These are phyloP conservation scores for Citrus reticulata DNA, from an alignment of 345 rosid species.

Conservation along the genomic window DNA sequence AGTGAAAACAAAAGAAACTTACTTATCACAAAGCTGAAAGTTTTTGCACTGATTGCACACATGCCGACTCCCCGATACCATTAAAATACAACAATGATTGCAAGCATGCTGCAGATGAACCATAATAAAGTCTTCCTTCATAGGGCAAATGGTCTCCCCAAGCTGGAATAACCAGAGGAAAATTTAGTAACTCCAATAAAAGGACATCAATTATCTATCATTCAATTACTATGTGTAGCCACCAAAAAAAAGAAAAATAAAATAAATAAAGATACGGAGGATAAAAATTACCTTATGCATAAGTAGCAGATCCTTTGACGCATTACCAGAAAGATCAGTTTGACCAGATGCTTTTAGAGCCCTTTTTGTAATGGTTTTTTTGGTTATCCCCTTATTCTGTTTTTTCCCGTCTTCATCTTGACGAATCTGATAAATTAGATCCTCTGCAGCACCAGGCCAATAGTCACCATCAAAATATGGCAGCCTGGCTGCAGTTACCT, in stretches of 20 bases:
- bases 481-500: conserved; percentile 95
- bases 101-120: conserved; percentile 96
- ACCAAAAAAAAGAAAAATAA: no score
- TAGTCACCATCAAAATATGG: conserved; percentile 99
- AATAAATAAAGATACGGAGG: conserved; percentile 4
- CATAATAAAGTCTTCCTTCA: conserved; percentile 99
- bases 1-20: conserved; percentile 31
- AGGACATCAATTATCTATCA: neutral
- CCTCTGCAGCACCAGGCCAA: conserved; percentile 99
- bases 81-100: conserved; percentile 79
- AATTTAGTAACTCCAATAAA: neutral
- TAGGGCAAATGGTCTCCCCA: conserved; percentile 95
- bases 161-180: conserved; percentile 48
- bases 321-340: conserved; percentile 81
- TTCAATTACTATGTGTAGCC: neutral
- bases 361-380: conserved; percentile 91
- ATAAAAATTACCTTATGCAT: conserved; percentile 79
- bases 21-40: conserved; percentile 92
- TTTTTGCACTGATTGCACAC: conserved; percentile 91
- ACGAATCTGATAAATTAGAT: conserved; percentile 77
- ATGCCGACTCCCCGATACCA: conserved; percentile 92
- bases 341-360: conserved; percentile 98
- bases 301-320: conserved; percentile 83
- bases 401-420: conserved; percentile 97
- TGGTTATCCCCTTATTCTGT: conserved; percentile 71